These are phyloP conservation scores for Sporisorium reilianum DNA, from an alignment of 1,284 basidiomycete species.

Conservation along the genomic window DNA sequence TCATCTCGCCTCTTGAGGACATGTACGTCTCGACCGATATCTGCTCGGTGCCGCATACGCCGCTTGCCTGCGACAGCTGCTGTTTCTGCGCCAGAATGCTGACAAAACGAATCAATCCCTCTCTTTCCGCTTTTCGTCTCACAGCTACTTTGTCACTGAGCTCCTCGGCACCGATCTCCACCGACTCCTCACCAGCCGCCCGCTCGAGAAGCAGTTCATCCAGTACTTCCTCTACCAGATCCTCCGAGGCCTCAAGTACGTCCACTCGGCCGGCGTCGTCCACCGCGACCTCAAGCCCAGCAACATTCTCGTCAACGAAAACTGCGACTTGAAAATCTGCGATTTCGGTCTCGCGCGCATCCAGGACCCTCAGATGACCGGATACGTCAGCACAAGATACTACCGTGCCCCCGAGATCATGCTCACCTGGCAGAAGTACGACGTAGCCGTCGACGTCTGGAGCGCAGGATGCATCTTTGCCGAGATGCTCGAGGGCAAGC, in stretches of 20 bases:
- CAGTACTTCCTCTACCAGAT: conserved; percentile 99
- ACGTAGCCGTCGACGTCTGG: conserved; percentile 98
- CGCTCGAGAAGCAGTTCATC: conserved; percentile 99
- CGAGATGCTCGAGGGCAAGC: conserved; percentile 99
- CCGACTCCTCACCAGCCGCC: conserved; percentile 92
- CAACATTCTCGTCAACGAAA: conserved; percentile 99
- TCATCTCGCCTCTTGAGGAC: conserved; percentile 98
- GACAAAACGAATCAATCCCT: neutral
- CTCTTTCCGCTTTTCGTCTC: conserved; percentile 70
- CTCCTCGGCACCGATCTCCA: conserved; percentile 97
- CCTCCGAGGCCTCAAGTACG: conserved; percentile 97
- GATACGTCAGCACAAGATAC: conserved; percentile 98
- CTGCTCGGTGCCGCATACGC: neutral
- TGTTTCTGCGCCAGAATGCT: neutral
- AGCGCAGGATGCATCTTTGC: conserved; percentile 99
- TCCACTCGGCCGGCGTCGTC: conserved; percentile 98
- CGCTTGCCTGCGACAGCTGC: neutral
- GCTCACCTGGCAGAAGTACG: conserved; percentile 99
- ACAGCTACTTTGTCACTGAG: conserved; percentile 95
- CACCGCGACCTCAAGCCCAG: conserved; percentile 97
- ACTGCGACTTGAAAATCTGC: conserved; percentile 99
- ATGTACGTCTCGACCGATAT: conserved; percentile 27
- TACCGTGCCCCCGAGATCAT: conserved; percentile 99
- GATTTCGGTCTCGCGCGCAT: conserved; percentile 94
- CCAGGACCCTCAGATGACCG: conserved; percentile 99